Evolutionary conservation across 257 asterid genomes (phyloP), one percentile per base, ranked within the genome.

Genomic region (Fraxinus americana): DNA sequence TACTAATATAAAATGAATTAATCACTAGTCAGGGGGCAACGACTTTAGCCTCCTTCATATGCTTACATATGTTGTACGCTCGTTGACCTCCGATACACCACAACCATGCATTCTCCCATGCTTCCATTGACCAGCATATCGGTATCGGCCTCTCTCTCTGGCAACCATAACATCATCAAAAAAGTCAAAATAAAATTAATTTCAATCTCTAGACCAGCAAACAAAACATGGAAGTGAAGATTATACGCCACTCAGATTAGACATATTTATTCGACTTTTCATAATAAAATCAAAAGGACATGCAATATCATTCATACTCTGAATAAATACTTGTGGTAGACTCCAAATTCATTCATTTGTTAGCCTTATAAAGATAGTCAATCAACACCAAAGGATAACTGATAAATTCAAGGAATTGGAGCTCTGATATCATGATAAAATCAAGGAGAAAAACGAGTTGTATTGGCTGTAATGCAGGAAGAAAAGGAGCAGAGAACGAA

Each of bases 51-150:
- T 19, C 2, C 25, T 57, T 71, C 30, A 73, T 72, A 70, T 75
- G 73, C 97, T 86, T 87, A 96, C 99, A 77, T 21, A 96, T 75
- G 84, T 81, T 57, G 90, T 78, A 73, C 89, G 92, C 80, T 96
- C 99, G 75, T 96, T 96, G 86, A 92, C 91, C 88, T 93, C 91
- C 80, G 92, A 96, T 30, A 93, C 92, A 80, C 99, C 99, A 83
- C 98, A 96, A 13, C 99, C 99, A 74, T 96, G 99, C 94, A 92
- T 87, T 88, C 98, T 93, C 78, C 96, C 99, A 70, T 91, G 99
- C 90, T 96, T 96, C 99, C 99, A 96, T 74, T 96, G 95, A 67
- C 99, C 99, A 66, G 99, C 94, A 82, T 96, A 96, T 38, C 93
- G 83, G 76, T 96, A 96, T 68, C 97, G 93, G 13, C 99, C 99